These are phyloP conservation scores for Fusarium chaquense DNA, from an alignment of 2,329 filamentous ascomycete species.

Conservation along the genomic window DNA sequence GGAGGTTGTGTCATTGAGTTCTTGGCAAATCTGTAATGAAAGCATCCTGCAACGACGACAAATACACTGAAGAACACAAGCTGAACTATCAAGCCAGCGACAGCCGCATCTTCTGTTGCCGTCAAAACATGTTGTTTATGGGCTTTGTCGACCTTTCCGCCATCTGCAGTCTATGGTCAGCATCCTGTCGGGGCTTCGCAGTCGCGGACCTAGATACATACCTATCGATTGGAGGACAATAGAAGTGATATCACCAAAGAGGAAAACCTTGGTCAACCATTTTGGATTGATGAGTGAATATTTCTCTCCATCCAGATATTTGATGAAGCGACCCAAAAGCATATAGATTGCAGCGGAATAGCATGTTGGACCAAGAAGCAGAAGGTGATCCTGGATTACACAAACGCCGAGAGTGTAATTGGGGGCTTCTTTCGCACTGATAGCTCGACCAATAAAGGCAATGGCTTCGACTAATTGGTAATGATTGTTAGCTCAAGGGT, in stretches of 20 bases:
- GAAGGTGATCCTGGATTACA: not conserved
- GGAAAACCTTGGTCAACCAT: slow-evolving; percentile 6
- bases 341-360: slow-evolving; percentile 12
- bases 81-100: slow-evolving; percentile 3
- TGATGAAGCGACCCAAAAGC: slow-evolving; percentile 1
- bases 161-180: not conserved
- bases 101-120: not conserved
- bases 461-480: not conserved
- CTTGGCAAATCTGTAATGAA: slow-evolving; percentile 1
- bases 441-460: not conserved
- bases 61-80: slow-evolving; percentile 9
- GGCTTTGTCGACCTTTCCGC: not conserved
- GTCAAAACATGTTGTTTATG: not conserved
- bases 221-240: slow-evolving; percentile 1
- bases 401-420: not conserved
- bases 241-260: slow-evolving; percentile 2
- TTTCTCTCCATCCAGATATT: not conserved
- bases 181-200: not conserved
- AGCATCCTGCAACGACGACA: not conserved
- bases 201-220: not conserved
- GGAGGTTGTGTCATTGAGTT: not conserved
- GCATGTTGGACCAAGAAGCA: slow-evolving; percentile 13
- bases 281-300: not conserved
- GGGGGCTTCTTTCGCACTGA: not conserved
- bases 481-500: not conserved